These are phyloP conservation scores for Echinochloa phyllopogon DNA, from an alignment of 176 grass and related monocot genomes.

Conservation along the genomic window DNA sequence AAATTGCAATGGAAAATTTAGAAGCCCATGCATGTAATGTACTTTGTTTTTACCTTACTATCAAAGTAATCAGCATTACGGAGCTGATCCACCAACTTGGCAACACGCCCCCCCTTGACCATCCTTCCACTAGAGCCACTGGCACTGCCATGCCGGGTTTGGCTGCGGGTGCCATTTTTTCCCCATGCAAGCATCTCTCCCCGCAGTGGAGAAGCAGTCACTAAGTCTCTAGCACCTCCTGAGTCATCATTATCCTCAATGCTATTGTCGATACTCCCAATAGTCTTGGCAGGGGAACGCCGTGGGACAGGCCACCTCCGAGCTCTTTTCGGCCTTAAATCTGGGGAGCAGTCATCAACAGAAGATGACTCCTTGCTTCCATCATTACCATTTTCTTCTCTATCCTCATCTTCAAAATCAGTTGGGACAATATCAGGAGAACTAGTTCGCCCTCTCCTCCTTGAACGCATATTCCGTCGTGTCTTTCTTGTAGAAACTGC, in stretches of 20 bases:
- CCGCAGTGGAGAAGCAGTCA: slow-evolving; percentile 63
- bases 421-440: slow-evolving; percentile 55
- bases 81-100: slow-evolving; percentile 67
- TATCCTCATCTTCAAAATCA: slow-evolving; percentile 71
- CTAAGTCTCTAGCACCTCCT: slow-evolving; percentile 59
- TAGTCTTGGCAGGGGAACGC: slow-evolving; percentile 61
- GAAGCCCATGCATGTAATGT: not conserved
- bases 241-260: slow-evolving; percentile 63
- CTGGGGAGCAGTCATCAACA: slow-evolving; percentile 72
- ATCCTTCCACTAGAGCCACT: slow-evolving; percentile 65
- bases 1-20: slow-evolving; percentile 11
- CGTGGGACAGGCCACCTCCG: slow-evolving; percentile 57
- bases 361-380: slow-evolving; percentile 81
- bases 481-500: slow-evolving; percentile 50
- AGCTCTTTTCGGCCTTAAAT: slow-evolving; percentile 70
- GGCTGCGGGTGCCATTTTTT: slow-evolving; percentile 82
- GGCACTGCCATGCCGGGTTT: slow-evolving; percentile 66
- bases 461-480: slow-evolving; percentile 50
- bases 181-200: slow-evolving; percentile 93
- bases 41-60: slow-evolving; percentile 53
- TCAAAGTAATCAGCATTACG: slow-evolving; percentile 70
- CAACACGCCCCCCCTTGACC: slow-evolving; percentile 62
- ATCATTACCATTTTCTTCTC: slow-evolving; percentile 69
- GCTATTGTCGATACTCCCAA: slow-evolving; percentile 44
- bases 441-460: slow-evolving; percentile 59